These are phyloP conservation scores for Amphirosellinia nigrospora DNA, from an alignment of 495 filamentous ascomycete genomes.

Conservation along the genomic window DNA sequence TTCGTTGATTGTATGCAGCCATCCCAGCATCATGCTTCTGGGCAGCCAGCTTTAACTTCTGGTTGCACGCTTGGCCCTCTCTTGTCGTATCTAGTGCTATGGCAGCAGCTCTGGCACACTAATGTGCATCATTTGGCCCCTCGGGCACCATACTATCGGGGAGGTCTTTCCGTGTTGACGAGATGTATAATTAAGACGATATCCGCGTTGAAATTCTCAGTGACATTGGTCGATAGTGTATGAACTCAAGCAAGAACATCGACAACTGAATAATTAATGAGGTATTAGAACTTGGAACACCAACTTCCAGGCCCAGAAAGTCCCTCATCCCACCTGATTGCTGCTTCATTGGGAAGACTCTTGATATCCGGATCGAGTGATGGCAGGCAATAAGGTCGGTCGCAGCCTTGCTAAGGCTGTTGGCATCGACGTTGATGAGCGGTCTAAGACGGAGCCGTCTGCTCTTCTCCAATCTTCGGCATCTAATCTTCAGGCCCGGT, in stretches of 20 bases:
- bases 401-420: slow-evolving; percentile 72
- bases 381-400: slow-evolving; percentile 57
- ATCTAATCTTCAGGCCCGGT: slow-evolving; percentile 70
- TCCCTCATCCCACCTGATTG: background rate
- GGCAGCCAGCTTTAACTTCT: slow-evolving; percentile 12
- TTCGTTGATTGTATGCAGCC: background rate
- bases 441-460: slow-evolving; percentile 57
- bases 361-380: background rate
- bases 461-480: slow-evolving; percentile 55
- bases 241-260: background rate
- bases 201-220: background rate
- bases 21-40: slow-evolving; percentile 9
- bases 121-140: background rate
- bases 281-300: background rate
- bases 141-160: background rate
- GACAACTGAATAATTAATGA: background rate
- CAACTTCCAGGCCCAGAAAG: background rate
- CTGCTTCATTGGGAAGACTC: background rate
- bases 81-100: slow-evolving; percentile 5
- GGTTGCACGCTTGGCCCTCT: slow-evolving; percentile 14
- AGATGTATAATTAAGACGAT: slow-evolving; percentile 16
- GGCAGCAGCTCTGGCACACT: slow-evolving; percentile 8
- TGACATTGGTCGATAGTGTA: background rate
- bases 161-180: background rate
- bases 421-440: slow-evolving; percentile 62